Conservation (phyloP, 176 grass and related monocot species). For the Guadua angustifolia region DNA sequence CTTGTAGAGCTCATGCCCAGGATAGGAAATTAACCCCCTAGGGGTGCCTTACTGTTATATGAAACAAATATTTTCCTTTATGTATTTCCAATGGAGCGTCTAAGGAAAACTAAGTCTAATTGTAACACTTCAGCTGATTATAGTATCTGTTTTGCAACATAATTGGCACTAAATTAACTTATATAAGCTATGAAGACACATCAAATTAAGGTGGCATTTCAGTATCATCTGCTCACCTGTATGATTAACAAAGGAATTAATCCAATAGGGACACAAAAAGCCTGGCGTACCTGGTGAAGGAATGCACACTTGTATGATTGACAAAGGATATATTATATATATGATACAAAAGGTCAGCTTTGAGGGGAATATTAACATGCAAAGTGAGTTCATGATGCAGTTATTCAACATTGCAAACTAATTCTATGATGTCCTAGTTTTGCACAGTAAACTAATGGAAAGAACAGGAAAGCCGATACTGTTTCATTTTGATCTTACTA, state of each 20-base stretch:
- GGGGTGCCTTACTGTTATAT: not conserved
- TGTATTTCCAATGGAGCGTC: not conserved
- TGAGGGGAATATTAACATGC: no score
- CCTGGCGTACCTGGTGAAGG: no score
- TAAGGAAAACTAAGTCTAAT: not conserved
- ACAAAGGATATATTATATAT: no score
- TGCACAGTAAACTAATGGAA: no score
- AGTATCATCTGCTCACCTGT: not conserved
- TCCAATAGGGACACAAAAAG: no score
- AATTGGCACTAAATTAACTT: not conserved
- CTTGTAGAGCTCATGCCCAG: constrained; percentile 43
- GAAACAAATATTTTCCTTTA: not conserved
- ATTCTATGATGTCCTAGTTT: no score
- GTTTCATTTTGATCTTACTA: no score
- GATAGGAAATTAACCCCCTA: constrained; percentile 20
- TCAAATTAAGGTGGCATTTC: not conserved
- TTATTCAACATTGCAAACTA: no score
- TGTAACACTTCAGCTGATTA: not conserved
- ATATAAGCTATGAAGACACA: not conserved
- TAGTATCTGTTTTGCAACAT: not conserved
- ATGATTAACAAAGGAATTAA: not conserved
- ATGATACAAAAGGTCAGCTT: no score
- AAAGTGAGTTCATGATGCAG: no score
- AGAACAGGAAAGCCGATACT: no score
- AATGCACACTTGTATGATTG: no score